Conservation (phyloP, 2,329 filamentous ascomycete genomes). For the Botrytis sinoallii region DNA sequence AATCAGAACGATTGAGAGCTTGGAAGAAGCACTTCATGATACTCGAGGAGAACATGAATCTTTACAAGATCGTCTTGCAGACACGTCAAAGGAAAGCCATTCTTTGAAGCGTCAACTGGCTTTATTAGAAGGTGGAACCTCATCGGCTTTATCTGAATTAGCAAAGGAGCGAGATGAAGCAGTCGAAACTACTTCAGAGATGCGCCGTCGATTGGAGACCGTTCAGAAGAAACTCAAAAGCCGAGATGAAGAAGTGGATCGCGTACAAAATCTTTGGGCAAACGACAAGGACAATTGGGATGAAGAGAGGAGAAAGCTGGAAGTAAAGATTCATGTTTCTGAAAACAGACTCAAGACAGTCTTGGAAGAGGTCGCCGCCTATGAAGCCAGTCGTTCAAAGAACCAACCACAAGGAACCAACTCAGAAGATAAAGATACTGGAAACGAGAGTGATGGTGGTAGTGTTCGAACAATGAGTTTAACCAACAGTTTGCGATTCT, state of each 20-base stretch:
- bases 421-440: constrained; percentile 56
- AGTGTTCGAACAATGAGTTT: constrained; percentile 74
- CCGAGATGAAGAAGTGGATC: constrained; percentile 80
- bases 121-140: constrained; percentile 81
- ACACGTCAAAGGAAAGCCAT: constrained; percentile 70
- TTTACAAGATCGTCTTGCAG: constrained; percentile 59
- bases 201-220: constrained; percentile 72
- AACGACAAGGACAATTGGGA: constrained; percentile 84
- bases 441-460: constrained; percentile 61
- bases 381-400: constrained; percentile 55
- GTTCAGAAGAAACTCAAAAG: constrained; percentile 72
- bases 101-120: constrained; percentile 82
- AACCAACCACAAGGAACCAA: constrained; percentile 56
- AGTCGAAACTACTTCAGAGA: constrained; percentile 66
- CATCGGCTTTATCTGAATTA: constrained; percentile 79
- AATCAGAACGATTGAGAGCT: constrained; percentile 75
- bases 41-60: constrained; percentile 72
- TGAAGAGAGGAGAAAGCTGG: constrained; percentile 74
- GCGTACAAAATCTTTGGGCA: constrained; percentile 76
- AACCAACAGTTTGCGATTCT: constrained; percentile 71
- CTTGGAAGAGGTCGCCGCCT: constrained; percentile 78
- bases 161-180: constrained; percentile 83
- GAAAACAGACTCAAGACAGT: constrained; percentile 82
- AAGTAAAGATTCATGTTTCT: constrained; percentile 84
- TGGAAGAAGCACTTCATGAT: constrained; percentile 72